These are phyloP conservation scores for Lichtheimia ornata DNA, from an alignment of 371 early-diverging fungal genomes.

Conservation along the genomic window DNA sequence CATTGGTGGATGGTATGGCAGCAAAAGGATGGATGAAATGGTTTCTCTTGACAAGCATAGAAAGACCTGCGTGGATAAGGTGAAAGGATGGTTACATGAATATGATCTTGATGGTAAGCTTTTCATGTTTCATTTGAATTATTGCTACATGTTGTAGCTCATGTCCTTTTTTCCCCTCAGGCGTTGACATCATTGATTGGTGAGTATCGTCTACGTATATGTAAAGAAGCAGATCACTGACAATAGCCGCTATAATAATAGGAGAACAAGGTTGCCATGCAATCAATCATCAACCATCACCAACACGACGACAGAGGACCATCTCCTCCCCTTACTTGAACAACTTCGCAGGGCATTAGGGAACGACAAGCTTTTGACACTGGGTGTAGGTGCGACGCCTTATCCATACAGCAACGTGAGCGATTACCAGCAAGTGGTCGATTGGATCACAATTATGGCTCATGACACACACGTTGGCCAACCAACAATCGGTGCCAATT, in stretches of 20 bases:
- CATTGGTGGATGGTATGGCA: constrained; percentile 79
- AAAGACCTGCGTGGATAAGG: constrained; percentile 31
- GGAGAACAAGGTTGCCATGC: background rate
- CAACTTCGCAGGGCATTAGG: background rate
- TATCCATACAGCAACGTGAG: background rate
- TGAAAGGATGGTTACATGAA: constrained; percentile 15
- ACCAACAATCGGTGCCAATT: constrained; percentile 2
- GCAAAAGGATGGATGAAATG: constrained; percentile 61
- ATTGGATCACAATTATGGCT: constrained; percentile 7
- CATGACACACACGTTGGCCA: constrained; percentile 7
- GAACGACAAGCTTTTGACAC: background rate
- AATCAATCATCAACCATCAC: background rate
- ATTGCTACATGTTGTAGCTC: too few relatives aligned
- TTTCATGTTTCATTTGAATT: too few relatives aligned
- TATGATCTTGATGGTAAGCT: constrained; percentile 19
- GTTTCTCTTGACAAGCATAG: constrained; percentile 38
- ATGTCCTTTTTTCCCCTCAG: background rate
- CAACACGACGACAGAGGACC: background rate
- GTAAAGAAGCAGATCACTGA: background rate
- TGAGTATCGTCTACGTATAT: background rate
- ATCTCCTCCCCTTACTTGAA: background rate
- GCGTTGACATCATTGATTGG: constrained; percentile 10
- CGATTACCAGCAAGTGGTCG: constrained; percentile 4
- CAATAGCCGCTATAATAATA: background rate
- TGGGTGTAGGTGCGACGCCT: background rate